Evolutionary conservation across 2,329 filamentous ascomycete genomes (phyloP).

Genomic region (Alternaria infectoria): DNA sequence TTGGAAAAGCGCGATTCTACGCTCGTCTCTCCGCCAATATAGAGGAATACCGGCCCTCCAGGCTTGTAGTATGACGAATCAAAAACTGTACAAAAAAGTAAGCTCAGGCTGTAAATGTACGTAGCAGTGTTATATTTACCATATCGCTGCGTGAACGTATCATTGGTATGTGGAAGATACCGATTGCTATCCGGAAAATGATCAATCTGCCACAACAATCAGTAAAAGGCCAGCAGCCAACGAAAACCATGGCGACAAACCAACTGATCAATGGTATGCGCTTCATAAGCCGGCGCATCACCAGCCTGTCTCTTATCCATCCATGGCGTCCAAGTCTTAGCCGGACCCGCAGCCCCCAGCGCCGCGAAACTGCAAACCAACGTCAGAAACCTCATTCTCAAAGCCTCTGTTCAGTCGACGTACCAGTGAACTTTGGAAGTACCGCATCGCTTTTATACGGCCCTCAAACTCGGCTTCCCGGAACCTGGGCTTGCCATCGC

Average conservation of each 20-base stretch:
- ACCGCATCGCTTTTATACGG: constrained; percentile 1
- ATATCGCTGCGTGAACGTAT: constrained; percentile 59
- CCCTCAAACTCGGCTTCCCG: background rate
- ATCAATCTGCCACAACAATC: constrained; percentile 46
- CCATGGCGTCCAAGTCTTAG: constrained; percentile 1
- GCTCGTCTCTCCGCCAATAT: constrained; percentile 56
- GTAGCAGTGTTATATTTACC: no score
- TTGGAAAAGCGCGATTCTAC: constrained; percentile 50
- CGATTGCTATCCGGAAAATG: constrained; percentile 53
- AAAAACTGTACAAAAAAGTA: constrained; percentile 41
- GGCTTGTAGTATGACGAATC: constrained; percentile 61
- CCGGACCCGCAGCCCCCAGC: constrained; percentile 7
- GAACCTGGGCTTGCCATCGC: background rate
- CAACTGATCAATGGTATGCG: constrained; percentile 34
- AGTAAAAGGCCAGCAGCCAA: background rate
- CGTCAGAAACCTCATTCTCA: constrained; percentile 15
- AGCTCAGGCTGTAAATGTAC: no score
- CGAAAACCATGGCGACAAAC: constrained; percentile 9
- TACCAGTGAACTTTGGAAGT: background rate
- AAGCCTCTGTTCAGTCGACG: background rate
- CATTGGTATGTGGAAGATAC: constrained; percentile 53
- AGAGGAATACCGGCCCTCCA: constrained; percentile 59
- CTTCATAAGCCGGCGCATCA: constrained; percentile 21
- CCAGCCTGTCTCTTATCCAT: constrained; percentile 19
- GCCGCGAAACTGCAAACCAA: constrained; percentile 10